A percentile compares a stretch with the other conserved stretches of the same genome.
Conservation (phyloP, 768 basidiomycete species). For the Leccinum arenicola region DNA sequence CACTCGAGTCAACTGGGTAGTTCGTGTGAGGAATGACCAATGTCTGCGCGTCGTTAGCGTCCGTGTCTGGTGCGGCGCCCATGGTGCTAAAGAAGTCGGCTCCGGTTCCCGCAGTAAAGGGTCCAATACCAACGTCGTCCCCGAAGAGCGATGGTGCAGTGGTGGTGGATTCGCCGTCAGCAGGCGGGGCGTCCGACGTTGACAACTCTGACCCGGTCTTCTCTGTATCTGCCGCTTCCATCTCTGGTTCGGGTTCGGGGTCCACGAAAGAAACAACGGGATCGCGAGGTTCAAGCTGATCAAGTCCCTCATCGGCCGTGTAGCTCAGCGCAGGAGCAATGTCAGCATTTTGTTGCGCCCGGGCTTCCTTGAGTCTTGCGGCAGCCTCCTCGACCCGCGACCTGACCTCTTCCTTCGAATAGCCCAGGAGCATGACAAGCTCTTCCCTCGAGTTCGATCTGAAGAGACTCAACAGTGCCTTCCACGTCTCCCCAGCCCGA, state of each 20-base stretch:
- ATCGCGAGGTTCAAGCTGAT: constrained; percentile 53
- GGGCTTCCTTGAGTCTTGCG: constrained; percentile 59
- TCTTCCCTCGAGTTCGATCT: constrained; percentile 87
- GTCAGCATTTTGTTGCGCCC: constrained; percentile 16
- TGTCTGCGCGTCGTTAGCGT: constrained; percentile 28
- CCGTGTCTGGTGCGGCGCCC: constrained; percentile 47
- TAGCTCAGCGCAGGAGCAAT: constrained; percentile 32
- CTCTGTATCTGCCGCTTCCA: constrained; percentile 29
- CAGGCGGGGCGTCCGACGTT: constrained; percentile 61
- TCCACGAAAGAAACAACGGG: constrained; percentile 85
- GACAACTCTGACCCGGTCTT: constrained; percentile 66
- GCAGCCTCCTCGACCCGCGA: constrained; percentile 79
- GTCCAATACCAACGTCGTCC: constrained; percentile 64
- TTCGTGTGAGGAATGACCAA: constrained; percentile 76
- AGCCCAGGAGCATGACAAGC: constrained; percentile 85
- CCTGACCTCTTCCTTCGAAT: constrained; percentile 84
- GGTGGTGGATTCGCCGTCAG: constrained; percentile 76
- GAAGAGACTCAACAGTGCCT: constrained; percentile 85
- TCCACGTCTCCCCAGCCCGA: constrained; percentile 66
- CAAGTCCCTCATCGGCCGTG: constrained; percentile 39
- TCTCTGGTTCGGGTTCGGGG: constrained; percentile 41
- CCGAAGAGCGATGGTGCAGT: constrained; percentile 88
- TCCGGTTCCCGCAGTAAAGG: constrained; percentile 49
- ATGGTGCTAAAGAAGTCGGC: constrained; percentile 91
- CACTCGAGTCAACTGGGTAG: constrained; percentile 81